Conservation (phyloP, 2,329 filamentous ascomycete species). For the Orbilia ellipsospora region DNA sequence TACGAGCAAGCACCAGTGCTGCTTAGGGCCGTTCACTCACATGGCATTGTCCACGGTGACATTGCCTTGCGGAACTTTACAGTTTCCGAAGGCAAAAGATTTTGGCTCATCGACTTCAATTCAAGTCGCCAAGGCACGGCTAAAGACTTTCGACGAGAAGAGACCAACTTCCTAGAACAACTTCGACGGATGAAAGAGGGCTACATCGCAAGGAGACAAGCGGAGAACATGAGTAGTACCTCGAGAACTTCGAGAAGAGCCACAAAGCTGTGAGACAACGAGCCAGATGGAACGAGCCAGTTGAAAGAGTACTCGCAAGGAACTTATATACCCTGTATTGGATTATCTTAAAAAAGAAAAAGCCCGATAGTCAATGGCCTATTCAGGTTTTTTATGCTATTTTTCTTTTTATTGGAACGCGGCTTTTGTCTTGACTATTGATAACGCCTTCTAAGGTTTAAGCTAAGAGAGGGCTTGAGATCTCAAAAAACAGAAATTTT, state of each 20-base stretch:
- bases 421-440: no score
- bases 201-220: slow-evolving; percentile 6
- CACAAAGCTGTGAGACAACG: not conserved
- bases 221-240: not conserved
- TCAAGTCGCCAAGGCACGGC: slow-evolving; percentile 16
- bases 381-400: no score
- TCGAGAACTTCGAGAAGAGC: not conserved
- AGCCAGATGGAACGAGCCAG: no score
- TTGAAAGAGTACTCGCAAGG: no score
- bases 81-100: slow-evolving; percentile 22
- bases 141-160: slow-evolving; percentile 11
- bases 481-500: no score
- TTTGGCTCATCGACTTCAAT: slow-evolving; percentile 43
- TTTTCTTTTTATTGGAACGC: no score
- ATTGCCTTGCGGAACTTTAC: slow-evolving; percentile 38
- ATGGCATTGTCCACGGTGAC: slow-evolving; percentile 22
- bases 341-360: no score
- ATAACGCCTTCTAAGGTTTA: no score
- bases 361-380: no score
- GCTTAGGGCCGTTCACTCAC: slow-evolving; percentile 19
- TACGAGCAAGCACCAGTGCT: slow-evolving; percentile 27
- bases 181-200: slow-evolving; percentile 25
- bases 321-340: no score
- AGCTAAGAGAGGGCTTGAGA: no score
- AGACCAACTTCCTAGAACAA: not conserved